Evolutionary conservation across 129 eudicot species (phyloP), one percentile per base, ranked within the genome.

Genomic region (Helianthus tuberosus): DNA sequence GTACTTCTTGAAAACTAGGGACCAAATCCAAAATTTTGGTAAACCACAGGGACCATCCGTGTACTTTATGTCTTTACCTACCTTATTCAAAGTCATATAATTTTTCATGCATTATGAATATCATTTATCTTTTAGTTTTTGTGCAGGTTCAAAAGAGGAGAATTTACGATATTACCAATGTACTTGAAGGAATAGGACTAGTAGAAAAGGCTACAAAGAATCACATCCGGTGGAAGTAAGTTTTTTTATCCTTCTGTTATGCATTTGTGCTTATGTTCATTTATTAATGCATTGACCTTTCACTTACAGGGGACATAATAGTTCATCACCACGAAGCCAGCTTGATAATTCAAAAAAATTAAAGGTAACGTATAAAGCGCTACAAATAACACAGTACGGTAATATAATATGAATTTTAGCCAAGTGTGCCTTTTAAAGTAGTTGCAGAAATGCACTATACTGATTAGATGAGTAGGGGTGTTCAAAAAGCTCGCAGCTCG

Each of bases 61-160:
- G 36, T 32, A 32, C 36, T 32, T 32, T 32, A 32, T 2, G 23
- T 41, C 9, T 41, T 67, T 69, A 75, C 14, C 17, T 29, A 54
- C 53, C 14, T 36, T 3, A 2, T 23, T 7, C 35, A 43, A 10
- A 35, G 64, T 55, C 48, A 36, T 36, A 71, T 13, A 17, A 15
- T 3, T 47, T 76, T 68, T 36, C 8, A 64, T 54, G 61, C 6
- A 46, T 65, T 23, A 48, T 47, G 53, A 66, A 62, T 68, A 6
- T 16, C 59, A 17, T 48, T 3, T 74, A 38, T 6, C 11, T 47
- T 49, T 72, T 68, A 25, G 8, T 58, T 74, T 6, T 52, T 75
- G 13, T 75, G 63, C 85, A 89, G 96, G 96, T 89, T 27, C 86
- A 85, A 50, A 89, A 89, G 88, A 89, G 96, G 85, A 84, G 96